phyloP scores from a whole-genome alignment of 306 rosid species.

The Carpinus viminea region DNA sequence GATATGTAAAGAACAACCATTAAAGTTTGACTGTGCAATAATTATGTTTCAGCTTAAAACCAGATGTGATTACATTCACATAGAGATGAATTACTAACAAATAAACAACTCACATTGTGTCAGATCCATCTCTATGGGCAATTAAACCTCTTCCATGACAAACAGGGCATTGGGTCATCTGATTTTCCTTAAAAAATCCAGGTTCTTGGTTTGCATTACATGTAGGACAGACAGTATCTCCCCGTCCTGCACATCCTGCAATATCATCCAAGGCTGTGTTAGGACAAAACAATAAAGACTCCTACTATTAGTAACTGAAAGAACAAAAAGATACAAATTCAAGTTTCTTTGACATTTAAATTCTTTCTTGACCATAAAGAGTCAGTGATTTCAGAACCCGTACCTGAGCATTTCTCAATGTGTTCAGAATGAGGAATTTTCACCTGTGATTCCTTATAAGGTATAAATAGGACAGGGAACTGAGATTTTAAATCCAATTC shows the following conservation, averaged over 20 bases:
- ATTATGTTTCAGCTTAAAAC: slow-evolving; percentile 3
- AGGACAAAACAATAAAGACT: slow-evolving; percentile 6
- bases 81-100: slow-evolving; percentile 3
- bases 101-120: slow-evolving; percentile 61
- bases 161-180: slow-evolving; percentile 64
- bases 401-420: slow-evolving; percentile 81
- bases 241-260: slow-evolving; percentile 86
- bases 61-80: slow-evolving; percentile 13
- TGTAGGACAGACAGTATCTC: slow-evolving; percentile 50
- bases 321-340: neutral
- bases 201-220: slow-evolving; percentile 81
- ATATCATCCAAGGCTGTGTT: slow-evolving; percentile 19
- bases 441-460: slow-evolving; percentile 59
- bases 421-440: slow-evolving; percentile 83
- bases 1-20: neutral
- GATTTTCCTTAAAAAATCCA: slow-evolving; percentile 80
- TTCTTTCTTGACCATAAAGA: neutral
- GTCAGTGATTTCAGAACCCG: slow-evolving; percentile 18
- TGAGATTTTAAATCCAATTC: slow-evolving; percentile 85
- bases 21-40: neutral
- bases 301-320: neutral
- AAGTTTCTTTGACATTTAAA: neutral
- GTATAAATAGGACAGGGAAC: slow-evolving; percentile 77
- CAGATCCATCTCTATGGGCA: slow-evolving; percentile 98
- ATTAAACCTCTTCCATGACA: slow-evolving; percentile 95